phyloP scores from a whole-genome alignment of 192 early-diverging fungal species.

The Coemansia sp. region DNA sequence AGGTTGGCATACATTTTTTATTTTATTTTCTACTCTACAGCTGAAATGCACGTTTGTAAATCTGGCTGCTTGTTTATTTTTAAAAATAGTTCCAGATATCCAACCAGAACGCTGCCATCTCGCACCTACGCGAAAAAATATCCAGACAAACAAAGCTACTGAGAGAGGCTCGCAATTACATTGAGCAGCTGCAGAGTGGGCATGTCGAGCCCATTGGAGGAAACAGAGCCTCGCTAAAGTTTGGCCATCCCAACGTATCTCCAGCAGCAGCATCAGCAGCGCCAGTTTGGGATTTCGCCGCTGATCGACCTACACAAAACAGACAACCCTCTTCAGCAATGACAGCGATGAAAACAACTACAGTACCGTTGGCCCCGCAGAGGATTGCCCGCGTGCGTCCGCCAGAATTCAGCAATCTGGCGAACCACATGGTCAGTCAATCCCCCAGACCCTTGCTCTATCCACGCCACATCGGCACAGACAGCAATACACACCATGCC shows the following conservation, averaged over 20 bases:
- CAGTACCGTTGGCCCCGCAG: neutral
- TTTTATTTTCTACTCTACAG: neutral
- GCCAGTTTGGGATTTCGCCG: neutral
- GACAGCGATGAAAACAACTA: no score
- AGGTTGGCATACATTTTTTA: neutral
- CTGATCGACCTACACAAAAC: neutral
- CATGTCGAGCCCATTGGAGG: neutral
- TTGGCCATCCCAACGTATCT: neutral
- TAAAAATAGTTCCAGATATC: slow-evolving; percentile 38
- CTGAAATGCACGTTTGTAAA: neutral
- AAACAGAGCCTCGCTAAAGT: neutral
- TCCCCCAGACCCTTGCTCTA: slow-evolving; percentile 1
- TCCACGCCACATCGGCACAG: neutral
- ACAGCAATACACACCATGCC: neutral
- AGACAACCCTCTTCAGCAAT: neutral
- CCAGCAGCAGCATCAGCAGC: neutral
- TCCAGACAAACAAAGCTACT: slow-evolving; percentile 32
- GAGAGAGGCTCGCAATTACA: slow-evolving; percentile 21
- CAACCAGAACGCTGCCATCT: slow-evolving; percentile 33
- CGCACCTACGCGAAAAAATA: slow-evolving; percentile 16
- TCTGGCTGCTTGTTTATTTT: neutral
- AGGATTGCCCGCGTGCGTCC: neutral
- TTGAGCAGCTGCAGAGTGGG: slow-evolving; percentile 10
- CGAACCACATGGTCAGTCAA: neutral
- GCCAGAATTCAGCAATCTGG: neutral